A percentile compares a stretch with the other conserved stretches of the same genome.
Conservation (phyloP, 2,329 filamentous ascomycete species). For the Dactylonectria estremocensis region DNA sequence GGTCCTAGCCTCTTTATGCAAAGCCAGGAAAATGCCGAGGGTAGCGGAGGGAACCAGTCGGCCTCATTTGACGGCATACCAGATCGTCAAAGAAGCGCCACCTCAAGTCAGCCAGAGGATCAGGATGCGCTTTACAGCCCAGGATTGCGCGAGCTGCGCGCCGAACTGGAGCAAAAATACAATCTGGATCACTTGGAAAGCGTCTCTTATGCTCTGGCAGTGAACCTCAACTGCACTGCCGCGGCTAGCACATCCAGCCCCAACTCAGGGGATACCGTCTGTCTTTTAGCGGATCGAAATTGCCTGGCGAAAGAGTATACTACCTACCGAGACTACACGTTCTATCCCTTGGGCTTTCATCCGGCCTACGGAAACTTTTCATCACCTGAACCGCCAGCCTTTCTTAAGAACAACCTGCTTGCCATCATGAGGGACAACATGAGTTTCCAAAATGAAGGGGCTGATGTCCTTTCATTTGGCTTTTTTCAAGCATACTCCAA, state of each 20-base stretch:
- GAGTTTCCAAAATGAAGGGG: slow-evolving; percentile 19
- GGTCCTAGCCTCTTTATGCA: no score
- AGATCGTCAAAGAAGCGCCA: not conserved
- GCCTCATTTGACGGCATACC: no score
- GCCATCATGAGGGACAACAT: slow-evolving; percentile 4
- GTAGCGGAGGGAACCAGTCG: no score
- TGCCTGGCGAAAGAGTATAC: not conserved
- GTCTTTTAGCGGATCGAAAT: slow-evolving; percentile 7
- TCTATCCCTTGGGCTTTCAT: slow-evolving; percentile 11
- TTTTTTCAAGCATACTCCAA: slow-evolving; percentile 33
- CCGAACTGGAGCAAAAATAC: slow-evolving; percentile 1
- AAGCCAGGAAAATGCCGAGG: no score
- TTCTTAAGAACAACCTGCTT: slow-evolving; percentile 4
- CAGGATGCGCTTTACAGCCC: not conserved
- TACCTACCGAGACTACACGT: slow-evolving; percentile 1
- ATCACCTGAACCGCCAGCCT: not conserved
- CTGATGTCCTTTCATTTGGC: slow-evolving; percentile 28
- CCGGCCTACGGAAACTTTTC: slow-evolving; percentile 9
- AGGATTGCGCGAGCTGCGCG: not conserved
- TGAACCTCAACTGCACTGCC: slow-evolving; percentile 1
- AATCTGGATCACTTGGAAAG: slow-evolving; percentile 1
- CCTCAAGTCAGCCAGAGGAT: not conserved
- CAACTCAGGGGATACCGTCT: not conserved
- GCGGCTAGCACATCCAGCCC: no score
- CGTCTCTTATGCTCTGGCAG: slow-evolving; percentile 13